These are phyloP conservation scores for Panus rudis DNA, from an alignment of 768 basidiomycete genomes.

Conservation along the genomic window DNA sequence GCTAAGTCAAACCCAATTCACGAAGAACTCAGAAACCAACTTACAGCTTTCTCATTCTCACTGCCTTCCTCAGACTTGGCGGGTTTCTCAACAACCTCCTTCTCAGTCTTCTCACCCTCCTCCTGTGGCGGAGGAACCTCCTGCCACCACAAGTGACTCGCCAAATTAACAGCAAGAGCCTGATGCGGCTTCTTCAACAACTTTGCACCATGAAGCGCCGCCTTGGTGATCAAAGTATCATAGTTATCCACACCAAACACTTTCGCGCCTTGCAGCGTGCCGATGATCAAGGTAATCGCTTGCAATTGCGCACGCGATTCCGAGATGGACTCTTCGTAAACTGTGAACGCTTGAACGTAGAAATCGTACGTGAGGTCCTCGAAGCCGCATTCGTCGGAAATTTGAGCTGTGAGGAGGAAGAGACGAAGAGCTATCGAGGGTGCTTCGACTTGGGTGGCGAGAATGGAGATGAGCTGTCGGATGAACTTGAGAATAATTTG, in stretches of 20 bases:
- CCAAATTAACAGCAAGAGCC: conserved; percentile 87
- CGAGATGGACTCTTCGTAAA: conserved; percentile 96
- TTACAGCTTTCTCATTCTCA: conserved; percentile 24
- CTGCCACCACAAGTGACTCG: conserved; percentile 99
- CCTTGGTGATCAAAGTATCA: conserved; percentile 96
- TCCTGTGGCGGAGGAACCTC: conserved; percentile 48
- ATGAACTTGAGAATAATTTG: conserved; percentile 90
- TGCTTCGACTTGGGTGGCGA: conserved; percentile 89
- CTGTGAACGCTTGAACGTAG: conserved; percentile 95
- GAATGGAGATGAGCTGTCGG: conserved; percentile 87
- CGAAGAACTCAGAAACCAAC: conserved; percentile 2
- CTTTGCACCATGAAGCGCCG: conserved; percentile 95
- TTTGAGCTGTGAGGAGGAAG: conserved; percentile 93
- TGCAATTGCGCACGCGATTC: conserved; percentile 94
- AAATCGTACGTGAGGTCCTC: conserved; percentile 97
- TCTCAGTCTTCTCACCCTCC: conserved; percentile 38
- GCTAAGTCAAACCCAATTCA: conserved; percentile 1
- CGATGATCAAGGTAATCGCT: conserved; percentile 94
- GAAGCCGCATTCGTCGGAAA: conserved; percentile 90
- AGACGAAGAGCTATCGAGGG: conserved; percentile 88
- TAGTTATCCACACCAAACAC: conserved; percentile 96
- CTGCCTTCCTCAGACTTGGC: conserved; percentile 27
- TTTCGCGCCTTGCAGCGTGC: conserved; percentile 77
- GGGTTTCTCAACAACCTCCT: conserved; percentile 24
- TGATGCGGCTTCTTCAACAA: conserved; percentile 98